Evolutionary conservation across 2,329 filamentous ascomycete genomes (phyloP).

Genomic region (Hymenoscyphus repandus): DNA sequence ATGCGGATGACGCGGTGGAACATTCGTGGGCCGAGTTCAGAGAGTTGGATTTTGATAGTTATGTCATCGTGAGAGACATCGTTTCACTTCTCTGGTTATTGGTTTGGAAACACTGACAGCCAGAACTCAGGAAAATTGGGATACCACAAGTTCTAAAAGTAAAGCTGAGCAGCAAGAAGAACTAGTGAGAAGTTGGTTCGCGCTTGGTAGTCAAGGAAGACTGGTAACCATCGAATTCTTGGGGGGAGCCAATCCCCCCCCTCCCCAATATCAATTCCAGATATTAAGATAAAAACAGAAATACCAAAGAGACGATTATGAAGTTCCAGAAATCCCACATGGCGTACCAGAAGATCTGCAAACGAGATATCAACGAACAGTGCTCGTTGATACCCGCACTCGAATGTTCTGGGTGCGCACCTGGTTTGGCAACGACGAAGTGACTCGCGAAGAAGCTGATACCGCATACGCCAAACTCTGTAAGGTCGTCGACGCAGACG

Average conservation of each 20-base stretch:
- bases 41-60: background rate
- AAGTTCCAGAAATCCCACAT: background rate
- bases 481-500: background rate
- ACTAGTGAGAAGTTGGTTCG: background rate
- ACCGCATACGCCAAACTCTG: background rate
- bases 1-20: background rate
- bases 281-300: background rate
- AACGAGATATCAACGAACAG: background rate
- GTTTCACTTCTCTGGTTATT: background rate
- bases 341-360: slow-evolving; percentile 1
- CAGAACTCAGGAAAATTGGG: background rate
- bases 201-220: background rate
- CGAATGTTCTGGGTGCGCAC: background rate
- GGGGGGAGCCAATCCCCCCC: no score
- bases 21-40: background rate
- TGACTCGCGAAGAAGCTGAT: background rate
- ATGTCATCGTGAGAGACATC: background rate
- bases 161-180: background rate
- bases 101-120: background rate
- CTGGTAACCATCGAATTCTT: background rate
- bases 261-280: background rate
- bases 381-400: no score
- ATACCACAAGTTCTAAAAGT: background rate
- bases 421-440: background rate
- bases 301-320: background rate